phyloP scores from a whole-genome alignment of 2,329 filamentous ascomycete species.

The Seiridium unicorne region DNA sequence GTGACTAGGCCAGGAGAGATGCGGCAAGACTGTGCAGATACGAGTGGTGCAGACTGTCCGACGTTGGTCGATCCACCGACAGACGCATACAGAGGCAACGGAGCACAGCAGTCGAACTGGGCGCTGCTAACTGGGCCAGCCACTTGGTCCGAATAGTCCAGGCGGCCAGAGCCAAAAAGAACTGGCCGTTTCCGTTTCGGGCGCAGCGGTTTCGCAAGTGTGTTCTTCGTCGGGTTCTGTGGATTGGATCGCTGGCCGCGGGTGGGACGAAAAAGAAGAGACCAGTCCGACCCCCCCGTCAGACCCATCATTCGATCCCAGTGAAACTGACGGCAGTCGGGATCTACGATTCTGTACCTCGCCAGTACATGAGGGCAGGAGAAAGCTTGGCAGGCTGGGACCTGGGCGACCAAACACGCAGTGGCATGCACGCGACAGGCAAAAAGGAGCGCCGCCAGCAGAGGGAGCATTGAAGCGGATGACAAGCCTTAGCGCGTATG shows the following conservation, averaged over 20 bases:
- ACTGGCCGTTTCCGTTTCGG: background rate
- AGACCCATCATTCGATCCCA: slow-evolving; percentile 1
- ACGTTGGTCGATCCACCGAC: background rate
- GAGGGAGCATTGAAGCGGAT: background rate
- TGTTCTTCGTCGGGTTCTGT: slow-evolving; percentile 3
- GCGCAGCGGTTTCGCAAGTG: slow-evolving; percentile 7
- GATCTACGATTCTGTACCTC: background rate
- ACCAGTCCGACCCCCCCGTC: background rate
- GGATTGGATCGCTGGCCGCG: slow-evolving; percentile 7
- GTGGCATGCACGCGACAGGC: background rate
- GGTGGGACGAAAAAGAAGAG: background rate
- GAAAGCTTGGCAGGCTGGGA: background rate
- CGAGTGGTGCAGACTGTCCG: background rate
- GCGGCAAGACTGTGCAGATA: background rate
- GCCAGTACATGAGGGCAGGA: background rate
- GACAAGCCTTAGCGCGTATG: background rate
- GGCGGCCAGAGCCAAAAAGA: background rate
- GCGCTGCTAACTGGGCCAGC: background rate
- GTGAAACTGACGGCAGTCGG: slow-evolving; percentile 6
- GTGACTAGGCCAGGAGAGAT: background rate
- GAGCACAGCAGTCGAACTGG: background rate
- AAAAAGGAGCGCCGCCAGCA: background rate
- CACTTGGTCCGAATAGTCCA: background rate
- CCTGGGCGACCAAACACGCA: background rate
- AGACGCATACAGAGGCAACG: background rate